Evolutionary conservation across 345 rosid genomes (phyloP), one percentile per base, ranked within the genome.

Genomic region (Gossypium raimondii): DNA sequence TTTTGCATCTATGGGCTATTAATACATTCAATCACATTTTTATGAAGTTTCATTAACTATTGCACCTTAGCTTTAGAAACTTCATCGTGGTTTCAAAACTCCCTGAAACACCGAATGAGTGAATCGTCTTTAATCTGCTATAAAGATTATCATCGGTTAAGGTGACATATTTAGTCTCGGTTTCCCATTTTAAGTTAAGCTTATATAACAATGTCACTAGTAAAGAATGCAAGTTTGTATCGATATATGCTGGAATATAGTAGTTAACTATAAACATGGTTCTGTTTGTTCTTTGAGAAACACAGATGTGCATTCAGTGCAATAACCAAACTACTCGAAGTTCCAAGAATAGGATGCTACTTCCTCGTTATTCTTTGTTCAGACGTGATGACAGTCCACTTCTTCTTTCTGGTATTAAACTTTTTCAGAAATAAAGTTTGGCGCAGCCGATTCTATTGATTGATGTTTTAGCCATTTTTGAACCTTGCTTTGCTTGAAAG

Each of bases 271-370:
- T 14, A 71, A 7, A 16, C 74, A 4, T 20, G 11, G 41, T 73
- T 75, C 41, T 56, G 13, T 67, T 72, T 73, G 47, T 71, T 38
- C 67, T 43, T 66, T 66, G 76, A 73, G 18, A 75, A 73, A 56
- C 86, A 86, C 97, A 94, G 97, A 88, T 94, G 98, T 78, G 87
- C 64, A 47, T 89, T 94, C 82, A 94, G 97, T 84, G 97, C 98
- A 67, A 84, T 91, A 79, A 87, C 97, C 72, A 92, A 92, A 76
- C 81, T 94, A 67, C 87, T 85, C 34, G 81, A 72, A 77, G 84
- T 94, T 79, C 93, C 97, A 22, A 88, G 93, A 71, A 78, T 93
- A 76, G 98, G 98, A 79, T 91, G 94, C 82, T 94, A 92, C 85
- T 94, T 94, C 87, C 93, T 94, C 13, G 97, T 94, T 34, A 92